Percentiles rank a stretch among this genome's conserved stretches.
Evolutionary conservation across 2,329 filamentous ascomycete species (phyloP).

Genomic region (Fonsecaea nubica): DNA sequence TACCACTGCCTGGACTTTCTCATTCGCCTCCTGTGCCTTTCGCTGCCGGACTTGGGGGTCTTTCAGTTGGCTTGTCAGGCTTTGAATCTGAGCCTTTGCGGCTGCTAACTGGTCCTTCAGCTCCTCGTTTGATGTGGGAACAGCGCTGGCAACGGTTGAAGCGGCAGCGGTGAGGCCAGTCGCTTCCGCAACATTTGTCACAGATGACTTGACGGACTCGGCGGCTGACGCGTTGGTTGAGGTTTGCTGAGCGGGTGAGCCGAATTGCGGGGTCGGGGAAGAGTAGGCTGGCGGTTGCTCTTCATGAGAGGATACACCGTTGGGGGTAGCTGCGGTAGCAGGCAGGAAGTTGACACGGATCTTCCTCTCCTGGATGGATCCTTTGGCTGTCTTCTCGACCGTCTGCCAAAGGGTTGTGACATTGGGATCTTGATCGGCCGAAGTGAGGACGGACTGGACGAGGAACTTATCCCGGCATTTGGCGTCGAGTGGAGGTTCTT

Average conservation of each 20-base stretch:
- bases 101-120: conserved; percentile 75
- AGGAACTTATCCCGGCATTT: conserved; percentile 98
- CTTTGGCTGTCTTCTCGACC: conserved; percentile 76
- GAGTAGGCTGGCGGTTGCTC: conserved; percentile 62
- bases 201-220: conserved; percentile 38
- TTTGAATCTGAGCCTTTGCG: conserved; percentile 74
- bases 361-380: conserved; percentile 86
- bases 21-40: conserved; percentile 67
- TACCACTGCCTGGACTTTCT: conserved; percentile 58
- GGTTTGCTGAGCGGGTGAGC: conserved; percentile 52
- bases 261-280: conserved; percentile 62
- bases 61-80: conserved; percentile 67
- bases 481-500: conserved; percentile 82
- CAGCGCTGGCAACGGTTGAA: conserved; percentile 55
- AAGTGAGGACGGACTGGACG: conserved; percentile 87
- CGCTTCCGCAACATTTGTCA: conserved; percentile 40
- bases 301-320: conserved; percentile 46
- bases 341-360: conserved; percentile 88
- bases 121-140: conserved; percentile 63
- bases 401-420: conserved; percentile 82
- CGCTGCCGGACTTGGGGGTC: conserved; percentile 79
- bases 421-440: conserved; percentile 80
- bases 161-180: conserved; percentile 54
- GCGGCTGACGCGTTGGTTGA: conserved; percentile 40
- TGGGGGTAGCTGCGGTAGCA: conserved; percentile 58